Base-by-base conservation (phyloP, 192 early-diverging fungal species). In the Coemansia sp. region DNA sequence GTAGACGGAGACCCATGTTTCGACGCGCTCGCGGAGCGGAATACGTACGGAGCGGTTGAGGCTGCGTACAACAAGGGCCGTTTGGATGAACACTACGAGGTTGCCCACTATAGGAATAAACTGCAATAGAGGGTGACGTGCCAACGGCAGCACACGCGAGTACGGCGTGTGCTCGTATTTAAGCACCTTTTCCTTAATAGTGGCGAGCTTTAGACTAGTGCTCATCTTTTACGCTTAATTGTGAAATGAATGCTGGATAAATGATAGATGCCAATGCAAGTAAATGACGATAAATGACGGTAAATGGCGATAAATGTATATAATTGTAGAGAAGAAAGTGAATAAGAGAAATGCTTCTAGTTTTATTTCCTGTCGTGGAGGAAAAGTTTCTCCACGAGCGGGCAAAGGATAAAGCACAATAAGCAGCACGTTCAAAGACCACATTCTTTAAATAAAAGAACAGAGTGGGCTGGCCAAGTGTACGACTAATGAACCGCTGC, bases 41-140 rank as follows among this genome's bases (percentile, higher is more conserved):
- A 70, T 73, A 22, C 0, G 53, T 32, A 64, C 56, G 1, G 41
- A n/a, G n/a, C 35, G 25, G 49, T 75, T 69, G 48, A 69, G 51
- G 7, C 62, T 57, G 5, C 48, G 62, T 17, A 79, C 65, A 23
- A 79, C 65, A 7, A 50, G 14, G 19, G 22, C 32, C 2, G 70
- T 70, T 23, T 79, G 71, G 5, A 64, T 48, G 67, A 79, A 79
- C 38, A 79, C 76, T 1, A 73, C 11, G 17, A 73, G 17, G 58
- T 67, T 79, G 43, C 76, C 76, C 32, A 70, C 10, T 35, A 79
- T 38, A n/a, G 76, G 76, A 5, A 79, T 48, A 1, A 79, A 50
- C 43, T 73, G 71, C 58, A 65, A 37, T 14, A 50, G 11, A 8
- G 76, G 65, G 29, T 79, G 76, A 11, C 62, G 53, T 10, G 67